Evolutionary conservation across 1,284 basidiomycete species (phyloP).

Genomic region (Psilocybe mexicana): DNA sequence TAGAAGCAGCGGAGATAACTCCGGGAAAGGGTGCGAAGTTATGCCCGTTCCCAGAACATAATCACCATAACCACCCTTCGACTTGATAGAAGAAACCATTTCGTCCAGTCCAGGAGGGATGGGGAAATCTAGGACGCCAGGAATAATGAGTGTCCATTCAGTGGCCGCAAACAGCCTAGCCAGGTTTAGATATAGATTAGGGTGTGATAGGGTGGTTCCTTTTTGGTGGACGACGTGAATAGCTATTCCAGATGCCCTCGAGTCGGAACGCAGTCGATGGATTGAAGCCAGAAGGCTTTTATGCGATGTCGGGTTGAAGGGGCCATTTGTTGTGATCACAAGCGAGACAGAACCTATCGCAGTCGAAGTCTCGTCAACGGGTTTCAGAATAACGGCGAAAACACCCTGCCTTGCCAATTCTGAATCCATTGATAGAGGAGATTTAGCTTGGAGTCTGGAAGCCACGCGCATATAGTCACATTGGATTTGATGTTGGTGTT

Average conservation of each 20-base stretch:
- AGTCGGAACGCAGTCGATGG: constrained; percentile 24
- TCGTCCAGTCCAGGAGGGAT: constrained; percentile 26
- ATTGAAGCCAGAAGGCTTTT: constrained; percentile 29
- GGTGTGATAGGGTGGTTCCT: constrained; percentile 37
- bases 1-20: constrained; percentile 46
- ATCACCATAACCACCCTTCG: constrained; percentile 12
- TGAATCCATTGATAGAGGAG: constrained; percentile 33
- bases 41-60: constrained; percentile 30
- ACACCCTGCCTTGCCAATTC: constrained; percentile 48
- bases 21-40: constrained; percentile 28
- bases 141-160: constrained; percentile 51
- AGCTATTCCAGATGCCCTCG: constrained; percentile 28
- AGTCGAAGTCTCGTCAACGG: neutral
- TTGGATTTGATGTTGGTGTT: constrained; percentile 1
- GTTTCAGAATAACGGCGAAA: neutral
- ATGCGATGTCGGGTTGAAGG: constrained; percentile 33
- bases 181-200: constrained; percentile 62
- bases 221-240: constrained; percentile 51
- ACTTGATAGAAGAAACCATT: constrained; percentile 3
- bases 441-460: constrained; percentile 17
- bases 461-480: constrained; percentile 23
- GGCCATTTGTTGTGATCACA: constrained; percentile 43
- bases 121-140: constrained; percentile 37
- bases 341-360: constrained; percentile 54
- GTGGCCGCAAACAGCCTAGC: constrained; percentile 61